Evolutionary conservation across 495 filamentous ascomycete species (phyloP), one percentile per base, ranked within the genome.

Genomic region (Trypethelium eluteriae): DNA sequence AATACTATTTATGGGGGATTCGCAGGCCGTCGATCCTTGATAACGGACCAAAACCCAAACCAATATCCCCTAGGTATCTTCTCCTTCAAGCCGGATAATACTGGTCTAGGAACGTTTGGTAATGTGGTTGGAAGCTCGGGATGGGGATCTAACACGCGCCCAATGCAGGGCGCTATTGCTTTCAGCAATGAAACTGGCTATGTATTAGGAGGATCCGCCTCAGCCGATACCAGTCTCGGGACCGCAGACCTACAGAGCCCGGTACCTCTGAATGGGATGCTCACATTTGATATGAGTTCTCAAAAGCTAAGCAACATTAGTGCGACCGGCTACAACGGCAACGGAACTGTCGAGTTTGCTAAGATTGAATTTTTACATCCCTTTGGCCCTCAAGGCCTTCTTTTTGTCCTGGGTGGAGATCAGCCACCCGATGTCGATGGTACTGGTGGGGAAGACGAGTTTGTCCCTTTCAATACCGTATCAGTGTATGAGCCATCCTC

Each of bases 321-420:
- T 59, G 53, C 53, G 6, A 59, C 5, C 5, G 32, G 53, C 53
- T 59, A 59, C 32, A 59, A 59, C 36, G 53, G 53, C 18, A 59
- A 59, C 32, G 53, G 53, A 59, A 59, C 53, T 36, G 53, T 59
- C 6, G 53, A 59, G 14, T 59, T n/a, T n/a, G n/a, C n/a, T n/a
- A n/a, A n/a, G n/a, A n/a, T n/a, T n/a, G n/a, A n/a, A n/a, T n/a
- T n/a, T n/a, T n/a, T n/a, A n/a, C n/a, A n/a, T n/a, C n/a, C 53
- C 10, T 59, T 59, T 59, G 53, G 53, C 2, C 53, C 53, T 35
- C 53, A 59, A 36, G 53, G 53, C 4, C 53, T 59, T 59, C 36
- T 59, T 14, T 18, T 59, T 36, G 25, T 59, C 18, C 53, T 59
- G 34, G 53, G 53, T 59, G 53, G 53, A 7, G 53, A 59, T 36